phyloP scores from a whole-genome alignment of 2,329 filamentous ascomycete species.

The Aspergillus clavatus region DNA sequence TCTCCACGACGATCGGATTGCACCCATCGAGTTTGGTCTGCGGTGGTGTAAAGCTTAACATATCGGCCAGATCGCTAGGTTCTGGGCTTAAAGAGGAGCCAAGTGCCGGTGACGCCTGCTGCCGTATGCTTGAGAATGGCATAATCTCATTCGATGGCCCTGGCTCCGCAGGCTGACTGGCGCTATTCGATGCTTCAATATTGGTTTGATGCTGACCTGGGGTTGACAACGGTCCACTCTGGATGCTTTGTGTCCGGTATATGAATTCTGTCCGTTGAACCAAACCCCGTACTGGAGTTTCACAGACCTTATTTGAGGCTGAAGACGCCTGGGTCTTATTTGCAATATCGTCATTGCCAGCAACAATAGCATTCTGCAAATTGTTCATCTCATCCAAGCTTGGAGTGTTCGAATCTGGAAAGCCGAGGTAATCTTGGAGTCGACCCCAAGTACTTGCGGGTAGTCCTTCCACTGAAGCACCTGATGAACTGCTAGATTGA shows the following conservation, averaged over 20 bases:
- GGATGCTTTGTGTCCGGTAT: constrained; percentile 15
- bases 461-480: constrained; percentile 13
- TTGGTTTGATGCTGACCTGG: constrained; percentile 1
- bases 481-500: constrained; percentile 11
- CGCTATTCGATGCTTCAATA: background rate
- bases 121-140: constrained; percentile 30
- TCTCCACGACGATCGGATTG: background rate
- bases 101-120: constrained; percentile 14
- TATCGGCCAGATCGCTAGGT: constrained; percentile 24
- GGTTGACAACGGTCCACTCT: constrained; percentile 7
- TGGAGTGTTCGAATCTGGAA: background rate
- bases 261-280: constrained; percentile 17
- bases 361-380: background rate
- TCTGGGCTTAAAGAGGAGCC: constrained; percentile 17
- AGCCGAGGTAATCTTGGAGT: constrained; percentile 16
- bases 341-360: background rate
- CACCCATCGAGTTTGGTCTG: constrained; percentile 8
- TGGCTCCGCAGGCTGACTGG: background rate
- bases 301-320: constrained; percentile 1
- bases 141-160: constrained; percentile 20
- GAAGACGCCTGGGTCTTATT: background rate
- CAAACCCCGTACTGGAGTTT: background rate
- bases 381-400: too few relatives aligned
- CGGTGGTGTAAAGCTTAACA: constrained; percentile 24
- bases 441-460: constrained; percentile 16